These are phyloP conservation scores for Dichotomocladium elegans DNA, from an alignment of 371 early-diverging fungal species.

Conservation along the genomic window DNA sequence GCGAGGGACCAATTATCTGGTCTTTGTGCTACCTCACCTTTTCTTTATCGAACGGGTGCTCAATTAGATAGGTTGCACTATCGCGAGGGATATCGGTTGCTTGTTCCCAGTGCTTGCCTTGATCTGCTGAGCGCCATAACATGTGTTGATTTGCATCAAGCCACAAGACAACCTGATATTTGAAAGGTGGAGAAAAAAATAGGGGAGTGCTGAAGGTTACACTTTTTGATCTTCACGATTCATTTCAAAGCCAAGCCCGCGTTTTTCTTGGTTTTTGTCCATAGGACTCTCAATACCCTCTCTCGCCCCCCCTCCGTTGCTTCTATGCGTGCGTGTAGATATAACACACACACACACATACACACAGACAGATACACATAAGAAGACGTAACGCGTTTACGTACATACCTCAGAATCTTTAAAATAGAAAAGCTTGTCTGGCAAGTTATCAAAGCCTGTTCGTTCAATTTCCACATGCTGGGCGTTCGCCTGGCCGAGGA, in stretches of 20 bases:
- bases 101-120: slow-evolving; percentile 63
- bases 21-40: slow-evolving; percentile 30
- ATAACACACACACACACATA: too few species aligned
- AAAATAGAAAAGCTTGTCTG: slow-evolving; percentile 62
- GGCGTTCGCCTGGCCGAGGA: slow-evolving; percentile 8
- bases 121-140: slow-evolving; percentile 62
- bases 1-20: background rate
- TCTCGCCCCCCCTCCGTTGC: too few species aligned
- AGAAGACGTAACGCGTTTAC: too few species aligned
- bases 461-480: slow-evolving; percentile 23
- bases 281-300: background rate
- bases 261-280: background rate
- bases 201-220: too few species aligned
- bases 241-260: background rate
- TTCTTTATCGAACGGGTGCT: slow-evolving; percentile 57
- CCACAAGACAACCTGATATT: slow-evolving; percentile 57
- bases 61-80: slow-evolving; percentile 36
- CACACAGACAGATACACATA: background rate
- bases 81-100: slow-evolving; percentile 37
- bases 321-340: too few species aligned
- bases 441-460: slow-evolving; percentile 46
- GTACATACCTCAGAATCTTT: slow-evolving; percentile 60
- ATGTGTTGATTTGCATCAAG: slow-evolving; percentile 46
- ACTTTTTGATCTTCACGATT: too few species aligned
- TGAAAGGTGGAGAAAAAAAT: background rate